These are phyloP conservation scores for Plasmodium vinckei DNA, from an alignment of 169 alveolate genomes.

Conservation along the genomic window DNA sequence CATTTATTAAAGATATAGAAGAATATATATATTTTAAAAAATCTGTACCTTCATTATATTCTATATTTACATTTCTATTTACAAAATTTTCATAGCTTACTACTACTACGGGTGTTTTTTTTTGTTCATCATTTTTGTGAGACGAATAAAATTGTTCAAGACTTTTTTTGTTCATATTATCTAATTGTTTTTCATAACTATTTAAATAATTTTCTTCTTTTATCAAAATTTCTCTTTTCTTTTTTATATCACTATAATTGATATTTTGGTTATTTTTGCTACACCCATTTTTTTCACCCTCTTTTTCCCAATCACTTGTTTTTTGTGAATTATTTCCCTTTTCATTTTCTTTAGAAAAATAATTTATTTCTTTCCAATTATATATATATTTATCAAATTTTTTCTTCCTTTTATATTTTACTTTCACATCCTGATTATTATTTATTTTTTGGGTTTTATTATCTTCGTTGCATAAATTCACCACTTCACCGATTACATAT, in stretches of 20 bases:
- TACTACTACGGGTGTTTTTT: background rate
- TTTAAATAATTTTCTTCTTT: constrained; percentile 12
- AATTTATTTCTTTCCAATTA: constrained; percentile 34
- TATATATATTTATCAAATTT: constrained; percentile 16
- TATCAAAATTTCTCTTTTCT: background rate
- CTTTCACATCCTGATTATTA: background rate
- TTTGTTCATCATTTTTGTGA: constrained; percentile 15
- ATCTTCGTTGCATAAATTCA: background rate
- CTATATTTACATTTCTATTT: constrained; percentile 40
- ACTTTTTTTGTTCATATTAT: constrained; percentile 1
- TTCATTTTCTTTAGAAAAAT: background rate
- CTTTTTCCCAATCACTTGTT: background rate
- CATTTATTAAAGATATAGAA: constrained; percentile 43
- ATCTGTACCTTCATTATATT: constrained; percentile 2
- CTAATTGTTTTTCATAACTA: constrained; percentile 23
- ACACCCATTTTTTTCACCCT: background rate
- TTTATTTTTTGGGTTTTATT: background rate
- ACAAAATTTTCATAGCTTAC: constrained; percentile 50
- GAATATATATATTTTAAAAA: constrained; percentile 59
- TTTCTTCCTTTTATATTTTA: constrained; percentile 9
- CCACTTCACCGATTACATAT: constrained; percentile 27
- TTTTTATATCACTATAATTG: background rate
- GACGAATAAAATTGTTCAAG: constrained; percentile 3
- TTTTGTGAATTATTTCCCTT: background rate
- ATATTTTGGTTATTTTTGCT: background rate